Base-by-base conservation (phyloP, 441 rosid species). In the Codiaeum variegatum region DNA sequence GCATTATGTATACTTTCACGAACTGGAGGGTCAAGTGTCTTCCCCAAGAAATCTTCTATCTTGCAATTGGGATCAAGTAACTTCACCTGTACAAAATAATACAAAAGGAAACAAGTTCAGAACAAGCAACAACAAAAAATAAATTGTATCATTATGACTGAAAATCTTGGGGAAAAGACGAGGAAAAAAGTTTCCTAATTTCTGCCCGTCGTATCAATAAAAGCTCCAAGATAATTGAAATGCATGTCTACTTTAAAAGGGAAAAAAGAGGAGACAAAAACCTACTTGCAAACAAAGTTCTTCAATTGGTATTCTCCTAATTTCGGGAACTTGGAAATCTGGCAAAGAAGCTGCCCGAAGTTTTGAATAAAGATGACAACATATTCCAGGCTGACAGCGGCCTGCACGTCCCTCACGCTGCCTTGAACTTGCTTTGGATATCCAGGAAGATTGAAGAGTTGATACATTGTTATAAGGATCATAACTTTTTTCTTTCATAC, bases 371-470 rank as follows among this genome's bases (percentile, higher is more conserved):
- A 96, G 88, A 88, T 91, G 99, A 78, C 93, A 96, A 75, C 99
- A 96, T 38, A 87, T 85, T 62, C 99, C 99, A 63, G 99, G 94
- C 78, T 84, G 97, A 82, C 98, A 96, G n/a, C 97, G 97, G 26
- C 99, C 99, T 61, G 98, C 97, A 78, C 99, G 92, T 40, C 98
- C 99, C 76, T 89, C 97, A 32, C 99, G 86, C 79, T 95, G 99
- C 85, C 84, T 95, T 38, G 97, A 94, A 83, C 90, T 95, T 79
- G 98, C 99, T 81, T 93, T 93, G 10, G 99, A 95, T 36, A 93
- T 81, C 99, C 99, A 95, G 5, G 93, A 86, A 78, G 97, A 88
- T 67, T 90, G 97, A 78, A 95, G 98, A 44, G 99, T 95, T 36
- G 97, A 93, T 58, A 95, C 94, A 77, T 93, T 89, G 72, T 79